phyloP scores from a whole-genome alignment of 345 rosid species.

The Atalantia buxifolia region DNA sequence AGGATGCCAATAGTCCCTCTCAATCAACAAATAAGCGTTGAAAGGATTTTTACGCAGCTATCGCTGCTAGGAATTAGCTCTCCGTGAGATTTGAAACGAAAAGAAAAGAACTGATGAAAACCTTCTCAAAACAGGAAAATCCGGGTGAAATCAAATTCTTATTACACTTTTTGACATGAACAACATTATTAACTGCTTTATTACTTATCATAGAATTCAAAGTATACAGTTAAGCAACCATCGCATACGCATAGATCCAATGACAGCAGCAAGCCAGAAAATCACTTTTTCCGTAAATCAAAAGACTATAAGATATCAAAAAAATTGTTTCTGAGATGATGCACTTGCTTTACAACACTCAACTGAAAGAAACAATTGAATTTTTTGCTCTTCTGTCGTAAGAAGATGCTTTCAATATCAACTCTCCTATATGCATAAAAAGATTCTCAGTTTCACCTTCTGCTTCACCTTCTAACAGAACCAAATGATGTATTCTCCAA shows the following conservation, averaged over 20 bases:
- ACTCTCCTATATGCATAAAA: not conserved
- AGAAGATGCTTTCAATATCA: not conserved
- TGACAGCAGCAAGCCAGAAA: not conserved
- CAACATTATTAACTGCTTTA: not conserved
- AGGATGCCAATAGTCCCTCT: too few relatives aligned
- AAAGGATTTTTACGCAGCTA: not conserved
- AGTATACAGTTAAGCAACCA: not conserved
- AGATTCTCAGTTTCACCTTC: not conserved
- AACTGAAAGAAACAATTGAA: not conserved
- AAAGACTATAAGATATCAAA: not conserved
- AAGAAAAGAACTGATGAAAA: not conserved
- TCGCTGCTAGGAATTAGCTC: not conserved
- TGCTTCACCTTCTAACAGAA: conserved; percentile 18
- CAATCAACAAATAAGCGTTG: not conserved
- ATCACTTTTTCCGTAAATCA: not conserved
- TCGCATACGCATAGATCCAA: not conserved
- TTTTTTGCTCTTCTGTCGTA: not conserved
- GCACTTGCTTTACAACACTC: not conserved
- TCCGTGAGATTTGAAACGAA: not conserved
- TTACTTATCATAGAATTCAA: not conserved
- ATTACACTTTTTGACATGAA: too few relatives aligned
- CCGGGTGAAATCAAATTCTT: not conserved
- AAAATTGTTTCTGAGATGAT: not conserved
- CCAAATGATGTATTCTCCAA: conserved; percentile 37
- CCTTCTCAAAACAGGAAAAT: not conserved